Percentiles rank a stretch among this genome's conserved stretches.
Conservation (phyloP, 768 basidiomycete genomes). For the Amyloporia xantha region DNA sequence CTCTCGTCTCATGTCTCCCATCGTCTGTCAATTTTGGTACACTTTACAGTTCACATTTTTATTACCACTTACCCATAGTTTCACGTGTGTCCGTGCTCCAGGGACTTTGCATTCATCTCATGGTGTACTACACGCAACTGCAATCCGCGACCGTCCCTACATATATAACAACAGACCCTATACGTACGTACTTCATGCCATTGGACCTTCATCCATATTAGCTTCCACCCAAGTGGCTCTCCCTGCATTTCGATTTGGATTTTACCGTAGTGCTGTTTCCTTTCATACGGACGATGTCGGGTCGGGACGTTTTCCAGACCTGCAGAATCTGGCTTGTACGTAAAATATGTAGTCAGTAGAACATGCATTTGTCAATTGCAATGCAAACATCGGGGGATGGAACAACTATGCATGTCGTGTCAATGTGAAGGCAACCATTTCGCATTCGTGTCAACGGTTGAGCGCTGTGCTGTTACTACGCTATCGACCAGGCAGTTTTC, state of each 20-base stretch:
- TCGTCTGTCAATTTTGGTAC: neutral
- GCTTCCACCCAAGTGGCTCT: neutral
- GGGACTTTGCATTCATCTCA: constrained; percentile 1
- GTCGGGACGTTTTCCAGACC: neutral
- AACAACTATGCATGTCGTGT: too few species aligned
- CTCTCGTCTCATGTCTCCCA: neutral
- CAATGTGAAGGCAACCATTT: too few species aligned
- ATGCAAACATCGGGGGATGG: too few species aligned
- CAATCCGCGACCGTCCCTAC: neutral
- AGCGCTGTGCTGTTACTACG: too few species aligned
- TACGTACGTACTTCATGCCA: neutral
- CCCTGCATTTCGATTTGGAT: neutral
- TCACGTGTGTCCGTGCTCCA: neutral
- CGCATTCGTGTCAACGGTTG: too few species aligned
- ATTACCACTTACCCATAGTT: neutral
- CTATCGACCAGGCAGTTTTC: too few species aligned
- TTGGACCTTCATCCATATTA: neutral
- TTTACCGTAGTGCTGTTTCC: neutral
- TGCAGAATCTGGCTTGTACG: neutral
- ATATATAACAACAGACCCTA: neutral
- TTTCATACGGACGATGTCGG: neutral
- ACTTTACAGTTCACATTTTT: neutral
- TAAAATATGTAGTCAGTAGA: neutral
- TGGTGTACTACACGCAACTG: neutral
- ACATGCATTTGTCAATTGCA: neutral